Conservation (phyloP, 2,329 filamentous ascomycete species). For the Aspergillus awamori region DNA sequence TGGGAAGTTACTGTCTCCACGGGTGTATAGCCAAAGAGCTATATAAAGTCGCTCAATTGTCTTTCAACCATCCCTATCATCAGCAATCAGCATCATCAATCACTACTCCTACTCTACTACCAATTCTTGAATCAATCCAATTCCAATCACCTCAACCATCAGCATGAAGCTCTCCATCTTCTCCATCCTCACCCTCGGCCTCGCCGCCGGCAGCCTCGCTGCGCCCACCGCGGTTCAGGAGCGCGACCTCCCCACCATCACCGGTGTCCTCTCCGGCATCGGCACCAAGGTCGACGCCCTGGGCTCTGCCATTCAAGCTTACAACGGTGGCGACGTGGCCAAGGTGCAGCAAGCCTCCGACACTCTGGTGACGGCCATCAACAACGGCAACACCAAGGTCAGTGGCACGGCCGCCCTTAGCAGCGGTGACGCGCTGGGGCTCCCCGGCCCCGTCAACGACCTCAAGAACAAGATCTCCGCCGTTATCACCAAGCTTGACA, state of each 20-base stretch:
- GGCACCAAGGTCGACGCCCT: constrained; percentile 18
- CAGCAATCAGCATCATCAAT: background rate
- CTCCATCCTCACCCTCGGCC: constrained; percentile 9
- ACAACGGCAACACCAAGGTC: constrained; percentile 15
- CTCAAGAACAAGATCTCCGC: constrained; percentile 16
- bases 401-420: constrained; percentile 7
- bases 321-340: constrained; percentile 15
- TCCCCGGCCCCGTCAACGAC: constrained; percentile 17
- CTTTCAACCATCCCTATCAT: background rate
- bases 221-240: constrained; percentile 13
- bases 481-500: constrained; percentile 8
- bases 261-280: constrained; percentile 16
- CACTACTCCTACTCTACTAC: background rate
- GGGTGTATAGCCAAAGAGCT: background rate
- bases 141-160: background rate
- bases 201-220: constrained; percentile 15
- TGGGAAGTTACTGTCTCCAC: background rate
- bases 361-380: constrained; percentile 18
- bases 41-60: constrained; percentile 1
- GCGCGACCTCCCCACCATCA: constrained; percentile 18
- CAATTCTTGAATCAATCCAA: background rate
- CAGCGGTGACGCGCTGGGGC: constrained; percentile 17
- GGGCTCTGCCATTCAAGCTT: constrained; percentile 12
- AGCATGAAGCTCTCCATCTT: constrained; percentile 16
- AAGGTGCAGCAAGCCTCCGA: constrained; percentile 14